Percentiles rank a stretch among this genome's conserved stretches.
Conservation (phyloP, 2,329 filamentous ascomycete genomes). For the Cadophora luteo-olivacea region DNA sequence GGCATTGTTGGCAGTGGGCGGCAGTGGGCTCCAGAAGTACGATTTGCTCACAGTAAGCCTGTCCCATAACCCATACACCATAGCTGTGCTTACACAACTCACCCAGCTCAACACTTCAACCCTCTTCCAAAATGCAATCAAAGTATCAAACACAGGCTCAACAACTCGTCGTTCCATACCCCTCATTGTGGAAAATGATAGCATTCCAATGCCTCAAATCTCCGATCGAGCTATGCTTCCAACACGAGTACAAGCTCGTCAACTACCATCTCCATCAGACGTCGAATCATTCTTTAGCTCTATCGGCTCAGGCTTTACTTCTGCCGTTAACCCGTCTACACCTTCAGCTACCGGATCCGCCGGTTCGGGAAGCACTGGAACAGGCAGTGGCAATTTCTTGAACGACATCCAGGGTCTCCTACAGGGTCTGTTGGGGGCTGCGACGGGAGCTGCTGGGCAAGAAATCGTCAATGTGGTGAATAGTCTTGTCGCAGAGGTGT, state of each 20-base stretch:
- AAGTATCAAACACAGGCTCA: conserved; percentile 23
- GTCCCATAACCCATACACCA: too few species aligned
- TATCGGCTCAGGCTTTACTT: conserved; percentile 8
- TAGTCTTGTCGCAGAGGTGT: conserved; percentile 19
- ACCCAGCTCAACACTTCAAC: conserved; percentile 35
- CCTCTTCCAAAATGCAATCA: conserved; percentile 32
- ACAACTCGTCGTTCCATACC: neutral
- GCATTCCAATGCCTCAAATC: neutral
- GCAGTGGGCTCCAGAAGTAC: conserved; percentile 22
- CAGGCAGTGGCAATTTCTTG: neutral
- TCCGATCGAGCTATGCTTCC: neutral
- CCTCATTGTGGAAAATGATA: neutral
- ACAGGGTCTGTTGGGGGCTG: conserved; percentile 18
- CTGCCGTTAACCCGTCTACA: conserved; percentile 13
- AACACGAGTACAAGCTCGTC: neutral
- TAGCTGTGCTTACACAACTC: too few species aligned
- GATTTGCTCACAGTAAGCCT: conserved; percentile 27
- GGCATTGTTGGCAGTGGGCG: conserved; percentile 20
- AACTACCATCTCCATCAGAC: conserved; percentile 18
- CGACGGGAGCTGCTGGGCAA: conserved; percentile 19
- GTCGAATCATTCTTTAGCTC: conserved; percentile 30
- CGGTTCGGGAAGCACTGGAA: neutral
- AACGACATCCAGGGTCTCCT: conserved; percentile 20
- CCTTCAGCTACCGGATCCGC: conserved; percentile 7
- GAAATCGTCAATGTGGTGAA: conserved; percentile 23